phyloP scores from a whole-genome alignment of 139 green algal species.

The Eudorina sp. region DNA sequence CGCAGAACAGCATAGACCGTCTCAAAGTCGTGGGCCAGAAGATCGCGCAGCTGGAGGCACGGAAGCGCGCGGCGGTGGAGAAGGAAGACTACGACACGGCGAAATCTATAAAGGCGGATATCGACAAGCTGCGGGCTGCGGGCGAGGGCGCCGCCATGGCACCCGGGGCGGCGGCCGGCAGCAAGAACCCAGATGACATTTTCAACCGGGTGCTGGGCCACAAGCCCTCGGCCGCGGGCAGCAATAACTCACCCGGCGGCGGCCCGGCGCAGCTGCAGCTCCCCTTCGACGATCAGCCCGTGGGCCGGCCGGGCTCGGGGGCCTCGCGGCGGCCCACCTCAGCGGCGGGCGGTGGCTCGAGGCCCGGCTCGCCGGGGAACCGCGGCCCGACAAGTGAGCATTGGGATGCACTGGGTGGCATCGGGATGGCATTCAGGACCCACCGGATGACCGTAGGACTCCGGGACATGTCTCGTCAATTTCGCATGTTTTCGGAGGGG shows the following conservation, averaged over 20 bases:
- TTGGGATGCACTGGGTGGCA: no score
- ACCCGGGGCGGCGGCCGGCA: not conserved
- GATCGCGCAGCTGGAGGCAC: constrained; percentile 82
- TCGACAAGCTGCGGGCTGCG: constrained; percentile 79
- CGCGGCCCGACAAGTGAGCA: constrained; percentile 32
- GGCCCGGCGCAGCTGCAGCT: constrained; percentile 3
- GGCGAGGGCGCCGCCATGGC: constrained; percentile 55
- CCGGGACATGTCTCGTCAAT: no score
- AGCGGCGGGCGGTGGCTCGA: no score
- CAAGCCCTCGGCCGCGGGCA: not conserved
- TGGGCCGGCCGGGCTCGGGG: constrained; percentile 6
- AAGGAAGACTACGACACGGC: constrained; percentile 95
- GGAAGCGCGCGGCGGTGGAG: constrained; percentile 85
- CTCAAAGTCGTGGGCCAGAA: constrained; percentile 78
- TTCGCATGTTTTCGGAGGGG: no score
- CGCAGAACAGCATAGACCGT: constrained; percentile 69
- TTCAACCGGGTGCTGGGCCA: constrained; percentile 71
- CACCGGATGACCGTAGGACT: no score
- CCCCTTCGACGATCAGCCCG: constrained; percentile 52
- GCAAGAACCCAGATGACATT: constrained; percentile 70
- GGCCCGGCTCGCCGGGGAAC: not conserved
- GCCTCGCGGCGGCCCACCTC: not conserved
- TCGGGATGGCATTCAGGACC: no score
- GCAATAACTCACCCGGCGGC: not conserved
- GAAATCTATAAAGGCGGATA: constrained; percentile 90